Evolutionary conservation across 805 yeast genomes (phyloP).

Genomic region (Zygosaccharomyces kombuchaensis): DNA sequence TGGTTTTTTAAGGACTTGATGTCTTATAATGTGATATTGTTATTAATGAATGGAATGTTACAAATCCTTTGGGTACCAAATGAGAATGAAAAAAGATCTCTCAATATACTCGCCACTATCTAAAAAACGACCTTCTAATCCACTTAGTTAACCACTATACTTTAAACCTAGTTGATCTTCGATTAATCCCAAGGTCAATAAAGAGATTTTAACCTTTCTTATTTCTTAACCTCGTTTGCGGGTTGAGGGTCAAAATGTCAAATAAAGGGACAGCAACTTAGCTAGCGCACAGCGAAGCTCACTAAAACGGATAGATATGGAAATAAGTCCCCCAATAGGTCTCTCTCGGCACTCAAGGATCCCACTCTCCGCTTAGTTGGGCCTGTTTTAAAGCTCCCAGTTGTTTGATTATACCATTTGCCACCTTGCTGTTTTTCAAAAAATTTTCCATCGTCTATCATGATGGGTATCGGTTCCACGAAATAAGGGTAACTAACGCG

Average conservation of each 20-base stretch:
- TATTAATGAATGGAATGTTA: constrained; percentile 1
- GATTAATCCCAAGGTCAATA: neutral
- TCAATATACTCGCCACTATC: constrained; percentile 4
- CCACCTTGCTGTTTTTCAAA: constrained; percentile 11
- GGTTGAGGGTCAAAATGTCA: constrained; percentile 3
- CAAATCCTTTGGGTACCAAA: constrained; percentile 3
- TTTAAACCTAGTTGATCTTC: neutral
- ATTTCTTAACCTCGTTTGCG: constrained; percentile 4
- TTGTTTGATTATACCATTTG: constrained; percentile 9
- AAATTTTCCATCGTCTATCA: constrained; percentile 8
- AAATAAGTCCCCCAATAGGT: constrained; percentile 14
- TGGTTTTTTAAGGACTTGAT: constrained; percentile 2
- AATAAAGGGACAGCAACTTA: neutral
- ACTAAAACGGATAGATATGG: constrained; percentile 12
- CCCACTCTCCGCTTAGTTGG: constrained; percentile 4
- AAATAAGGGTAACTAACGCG: constrained; percentile 2
- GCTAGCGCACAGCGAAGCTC: constrained; percentile 9
- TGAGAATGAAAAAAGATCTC: neutral
- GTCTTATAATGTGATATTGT: neutral
- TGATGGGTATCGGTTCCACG: neutral
- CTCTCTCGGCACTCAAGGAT: constrained; percentile 10
- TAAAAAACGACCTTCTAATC: neutral
- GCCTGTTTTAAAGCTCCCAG: neutral
- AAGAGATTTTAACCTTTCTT: neutral
- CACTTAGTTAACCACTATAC: constrained; percentile 2